Evolutionary conservation across 2,329 filamentous ascomycete genomes (phyloP).

Genomic region (Ophioceras dolichostomum): DNA sequence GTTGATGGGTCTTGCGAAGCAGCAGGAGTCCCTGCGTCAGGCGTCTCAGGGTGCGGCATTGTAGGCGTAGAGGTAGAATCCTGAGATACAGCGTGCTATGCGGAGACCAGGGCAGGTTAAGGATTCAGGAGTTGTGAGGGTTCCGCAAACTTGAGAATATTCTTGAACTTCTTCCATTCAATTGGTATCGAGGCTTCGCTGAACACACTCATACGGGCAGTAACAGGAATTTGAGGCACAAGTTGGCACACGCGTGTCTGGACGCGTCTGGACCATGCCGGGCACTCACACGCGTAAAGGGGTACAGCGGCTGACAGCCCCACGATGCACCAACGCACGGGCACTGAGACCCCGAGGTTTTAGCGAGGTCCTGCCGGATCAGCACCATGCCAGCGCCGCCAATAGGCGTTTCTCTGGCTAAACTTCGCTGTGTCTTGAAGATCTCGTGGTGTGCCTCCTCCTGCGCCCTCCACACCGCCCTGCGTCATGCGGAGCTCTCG

Average conservation of each 20-base stretch:
- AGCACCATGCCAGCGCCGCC: neutral
- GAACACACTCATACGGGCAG: neutral
- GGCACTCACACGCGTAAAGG: neutral
- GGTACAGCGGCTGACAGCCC: too few relatives aligned
- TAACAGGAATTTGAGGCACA: too few relatives aligned
- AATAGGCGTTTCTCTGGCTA: neutral
- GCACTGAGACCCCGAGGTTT: neutral
- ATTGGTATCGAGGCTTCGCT: neutral
- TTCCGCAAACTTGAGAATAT: neutral
- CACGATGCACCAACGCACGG: slow-evolving; percentile 9
- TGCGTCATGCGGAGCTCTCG: neutral
- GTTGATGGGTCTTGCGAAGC: slow-evolving; percentile 9
- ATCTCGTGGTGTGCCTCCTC: neutral
- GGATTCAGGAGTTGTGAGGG: too few relatives aligned
- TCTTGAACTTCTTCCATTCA: neutral
- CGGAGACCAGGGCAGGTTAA: too few relatives aligned
- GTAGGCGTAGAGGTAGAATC: neutral
- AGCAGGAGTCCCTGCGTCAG: slow-evolving; percentile 11
- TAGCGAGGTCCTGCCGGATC: slow-evolving; percentile 1
- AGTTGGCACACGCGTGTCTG: too few relatives aligned
- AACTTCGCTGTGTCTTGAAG: neutral
- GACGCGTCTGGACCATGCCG: too few relatives aligned
- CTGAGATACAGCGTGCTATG: too few relatives aligned
- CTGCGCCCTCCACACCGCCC: too few relatives aligned
- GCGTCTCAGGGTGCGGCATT: slow-evolving; percentile 34